Conservation (phyloP, 2,329 filamentous ascomycete genomes). For the Ceratocystis cubensis region DNA sequence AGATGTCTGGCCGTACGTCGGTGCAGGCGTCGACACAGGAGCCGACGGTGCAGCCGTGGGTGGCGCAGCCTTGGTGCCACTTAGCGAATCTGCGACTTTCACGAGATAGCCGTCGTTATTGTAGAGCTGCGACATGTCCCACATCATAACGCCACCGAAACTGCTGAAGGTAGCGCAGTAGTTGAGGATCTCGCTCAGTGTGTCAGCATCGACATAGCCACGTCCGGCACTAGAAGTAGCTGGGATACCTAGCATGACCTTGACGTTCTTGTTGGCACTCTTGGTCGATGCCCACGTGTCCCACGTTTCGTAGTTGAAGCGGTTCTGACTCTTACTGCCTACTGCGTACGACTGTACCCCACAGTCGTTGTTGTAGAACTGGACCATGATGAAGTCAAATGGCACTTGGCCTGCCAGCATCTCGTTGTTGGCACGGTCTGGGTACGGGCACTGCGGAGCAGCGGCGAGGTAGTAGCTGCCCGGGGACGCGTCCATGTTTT, state of each 20-base stretch:
- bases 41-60: slow-evolving; percentile 19
- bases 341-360: slow-evolving; percentile 38
- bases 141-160: slow-evolving; percentile 37
- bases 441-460: slow-evolving; percentile 35
- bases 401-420: slow-evolving; percentile 32
- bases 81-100: slow-evolving; percentile 31
- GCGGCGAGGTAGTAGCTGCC: slow-evolving; percentile 31
- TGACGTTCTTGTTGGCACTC: slow-evolving; percentile 41
- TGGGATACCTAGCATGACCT: slow-evolving; percentile 37
- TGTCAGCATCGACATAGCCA: slow-evolving; percentile 30
- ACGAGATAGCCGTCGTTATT: slow-evolving; percentile 45
- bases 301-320: slow-evolving; percentile 37
- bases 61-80: slow-evolving; percentile 7
- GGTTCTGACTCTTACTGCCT: slow-evolving; percentile 25
- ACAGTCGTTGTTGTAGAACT: slow-evolving; percentile 47
- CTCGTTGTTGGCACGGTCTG: slow-evolving; percentile 28
- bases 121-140: slow-evolving; percentile 34
- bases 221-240: slow-evolving; percentile 30
- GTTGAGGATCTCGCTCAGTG: slow-evolving; percentile 31
- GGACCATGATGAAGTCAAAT: slow-evolving; percentile 36
- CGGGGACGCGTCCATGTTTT: slow-evolving; percentile 36
- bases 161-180: slow-evolving; percentile 28
- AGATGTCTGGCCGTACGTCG: slow-evolving; percentile 16
- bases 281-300: slow-evolving; percentile 49
- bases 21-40: slow-evolving; percentile 18